phyloP scores from a whole-genome alignment of 1,139 yeast species.

The Saccharomyces pastorianus region DNA sequence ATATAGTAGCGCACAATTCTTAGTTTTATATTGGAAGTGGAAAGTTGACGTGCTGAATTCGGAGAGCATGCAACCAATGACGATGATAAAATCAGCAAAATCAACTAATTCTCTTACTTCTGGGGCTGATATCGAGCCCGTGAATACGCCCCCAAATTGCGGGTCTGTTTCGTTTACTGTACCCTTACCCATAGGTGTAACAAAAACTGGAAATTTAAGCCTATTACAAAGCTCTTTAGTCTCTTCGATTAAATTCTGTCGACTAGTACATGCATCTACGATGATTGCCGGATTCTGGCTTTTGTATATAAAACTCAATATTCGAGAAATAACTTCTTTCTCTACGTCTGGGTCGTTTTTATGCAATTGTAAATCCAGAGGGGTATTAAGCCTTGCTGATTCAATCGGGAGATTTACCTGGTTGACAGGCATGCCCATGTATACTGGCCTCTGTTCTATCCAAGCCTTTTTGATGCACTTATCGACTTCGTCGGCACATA shows the following conservation, averaged over 20 bases:
- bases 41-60: conserved; percentile 86
- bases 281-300: conserved; percentile 63
- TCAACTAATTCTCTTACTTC: conserved; percentile 71
- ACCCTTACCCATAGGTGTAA: conserved; percentile 89
- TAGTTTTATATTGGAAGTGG: conserved; percentile 67
- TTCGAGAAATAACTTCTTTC: conserved; percentile 55
- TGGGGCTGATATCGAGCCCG: conserved; percentile 71
- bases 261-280: conserved; percentile 78
- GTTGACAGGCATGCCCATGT: conserved; percentile 75
- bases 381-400: conserved; percentile 43
- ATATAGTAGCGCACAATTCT: conserved; percentile 71
- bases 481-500: conserved; percentile 63
- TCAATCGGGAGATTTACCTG: conserved; percentile 55
- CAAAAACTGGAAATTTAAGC: conserved; percentile 77
- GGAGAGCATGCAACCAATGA: conserved; percentile 71
- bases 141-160: conserved; percentile 76
- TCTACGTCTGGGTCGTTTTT: conserved; percentile 59
- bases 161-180: conserved; percentile 61
- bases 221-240: conserved; percentile 49
- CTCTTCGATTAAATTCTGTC: conserved; percentile 57
- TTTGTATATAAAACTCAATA: conserved; percentile 42
- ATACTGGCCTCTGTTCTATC: conserved; percentile 68
- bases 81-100: conserved; percentile 62
- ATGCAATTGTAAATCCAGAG: conserved; percentile 49
- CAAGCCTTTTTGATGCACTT: conserved; percentile 62